Evolutionary conservation across 306 rosid genomes (phyloP), one percentile per base, ranked within the genome.

Genomic region (Cicer bijugum): DNA sequence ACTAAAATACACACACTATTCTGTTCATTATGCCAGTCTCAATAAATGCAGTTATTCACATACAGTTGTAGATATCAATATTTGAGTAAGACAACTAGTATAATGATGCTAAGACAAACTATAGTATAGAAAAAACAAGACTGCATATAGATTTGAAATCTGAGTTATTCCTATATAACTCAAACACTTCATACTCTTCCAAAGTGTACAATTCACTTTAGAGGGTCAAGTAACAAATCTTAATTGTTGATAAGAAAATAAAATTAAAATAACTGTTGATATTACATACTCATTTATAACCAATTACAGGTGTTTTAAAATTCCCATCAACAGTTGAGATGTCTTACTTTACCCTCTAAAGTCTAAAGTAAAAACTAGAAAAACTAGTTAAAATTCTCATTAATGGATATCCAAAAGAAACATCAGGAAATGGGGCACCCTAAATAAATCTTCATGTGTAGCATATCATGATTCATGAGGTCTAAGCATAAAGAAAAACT

Each of bases 41-140:
- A 52, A 46, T 45, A 35, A 68, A 47, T 11, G 39, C 44, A n/a
- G 44, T 1, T 44, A 42, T 57, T 28, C 58, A 6, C 57, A 37
- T 50, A 46, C 37, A 70, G 33, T 53, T 19, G 69, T 55, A 68
- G 61, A 69, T 62, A 75, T 51, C n/a, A 39, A 40, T 70, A 28
- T 17, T 60, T 9, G 6, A 57, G 61, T 37, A 17, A 68, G 72
- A 43, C 51, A 19, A 51, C 44, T 6, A 45, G 70, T 57, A 47
- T 50, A 79, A 65, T 35, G 33, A 50, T 71, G 52, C 55, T 64
- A 4, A 42, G 44, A 67, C 38, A 73, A 60, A 38, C 66, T 58
- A 37, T 28, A 69, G 39, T 61, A 19, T 14, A 58, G 0, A 50
- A 1, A 38, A 9, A 20, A 40, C 65, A 78, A 60, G 56, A 61